These are phyloP conservation scores for Pichia ethanolica DNA, from an alignment of 805 yeast species.

Conservation along the genomic window DNA sequence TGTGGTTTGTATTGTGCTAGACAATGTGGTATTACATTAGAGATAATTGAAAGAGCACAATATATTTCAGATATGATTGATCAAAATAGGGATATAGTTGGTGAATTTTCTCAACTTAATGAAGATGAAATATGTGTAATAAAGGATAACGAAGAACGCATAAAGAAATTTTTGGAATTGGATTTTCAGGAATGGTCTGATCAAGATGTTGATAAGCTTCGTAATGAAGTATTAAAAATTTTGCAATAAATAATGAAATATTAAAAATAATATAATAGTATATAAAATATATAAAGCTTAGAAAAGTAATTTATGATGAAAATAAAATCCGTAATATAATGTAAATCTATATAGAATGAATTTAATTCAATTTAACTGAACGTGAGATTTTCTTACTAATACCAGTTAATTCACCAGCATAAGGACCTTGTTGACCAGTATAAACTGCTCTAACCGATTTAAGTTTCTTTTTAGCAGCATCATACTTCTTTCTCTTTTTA, in stretches of 20 bases:
- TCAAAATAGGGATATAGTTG: not conserved
- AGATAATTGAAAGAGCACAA: slow-evolving; percentile 4
- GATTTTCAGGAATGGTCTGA: slow-evolving; percentile 11
- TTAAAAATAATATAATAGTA: too few species aligned
- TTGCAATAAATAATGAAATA: not conserved
- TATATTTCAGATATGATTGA: not conserved
- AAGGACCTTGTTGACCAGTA: slow-evolving; percentile 65
- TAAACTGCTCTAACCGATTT: slow-evolving; percentile 87
- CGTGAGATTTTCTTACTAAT: slow-evolving; percentile 89
- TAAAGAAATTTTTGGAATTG: slow-evolving; percentile 2
- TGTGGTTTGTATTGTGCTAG: slow-evolving; percentile 37
- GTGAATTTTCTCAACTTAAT: not conserved
- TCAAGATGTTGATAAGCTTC: slow-evolving; percentile 9
- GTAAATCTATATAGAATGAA: too few species aligned
- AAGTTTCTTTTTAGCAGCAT: slow-evolving; percentile 88
- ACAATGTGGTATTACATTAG: slow-evolving; percentile 14
- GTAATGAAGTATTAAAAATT: not conserved
- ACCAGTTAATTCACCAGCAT: slow-evolving; percentile 95
- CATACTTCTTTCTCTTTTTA: slow-evolving; percentile 96
- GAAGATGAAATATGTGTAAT: not conserved
- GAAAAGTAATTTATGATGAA: not conserved
- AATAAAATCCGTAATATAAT: too few species aligned
- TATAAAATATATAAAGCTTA: not conserved
- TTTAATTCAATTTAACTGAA: slow-evolving; percentile 39
- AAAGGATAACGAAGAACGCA: not conserved